phyloP scores from a whole-genome alignment of 2,329 filamentous ascomycete genomes.

The Trichoderma breve region DNA sequence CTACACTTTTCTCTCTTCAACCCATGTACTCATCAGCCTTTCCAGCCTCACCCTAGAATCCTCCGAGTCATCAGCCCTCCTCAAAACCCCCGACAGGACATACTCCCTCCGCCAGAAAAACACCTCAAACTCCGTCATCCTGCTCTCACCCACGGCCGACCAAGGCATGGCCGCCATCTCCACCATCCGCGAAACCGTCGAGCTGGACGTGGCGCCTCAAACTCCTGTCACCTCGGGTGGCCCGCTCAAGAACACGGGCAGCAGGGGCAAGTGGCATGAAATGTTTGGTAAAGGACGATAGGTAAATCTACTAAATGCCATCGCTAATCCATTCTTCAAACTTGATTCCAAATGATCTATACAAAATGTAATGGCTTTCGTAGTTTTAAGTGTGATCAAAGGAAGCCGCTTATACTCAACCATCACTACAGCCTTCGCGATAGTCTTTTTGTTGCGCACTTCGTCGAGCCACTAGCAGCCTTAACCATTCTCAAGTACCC shows the following conservation, averaged over 20 bases:
- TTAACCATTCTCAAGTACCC: neutral
- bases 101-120: conserved; percentile 65
- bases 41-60: conserved; percentile 50
- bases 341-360: no score
- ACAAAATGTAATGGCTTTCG: no score
- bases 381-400: neutral
- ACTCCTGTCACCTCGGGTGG: conserved; percentile 30
- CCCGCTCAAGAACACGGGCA: conserved; percentile 31
- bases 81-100: conserved; percentile 50
- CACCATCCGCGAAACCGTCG: conserved; percentile 61
- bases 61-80: conserved; percentile 49
- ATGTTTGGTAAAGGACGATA: conserved; percentile 50
- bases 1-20: neutral
- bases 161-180: conserved; percentile 48
- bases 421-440: neutral
- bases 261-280: conserved; percentile 59
- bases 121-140: conserved; percentile 63
- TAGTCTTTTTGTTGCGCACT: neutral
- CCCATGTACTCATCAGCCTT: neutral
- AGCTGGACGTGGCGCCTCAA: conserved; percentile 49
- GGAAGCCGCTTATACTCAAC: neutral
- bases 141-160: conserved; percentile 45
- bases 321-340: no score
- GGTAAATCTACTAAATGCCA: no score
- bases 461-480: neutral